phyloP scores from a whole-genome alignment of 1,284 basidiomycete species.

The Melampsora americana region DNA sequence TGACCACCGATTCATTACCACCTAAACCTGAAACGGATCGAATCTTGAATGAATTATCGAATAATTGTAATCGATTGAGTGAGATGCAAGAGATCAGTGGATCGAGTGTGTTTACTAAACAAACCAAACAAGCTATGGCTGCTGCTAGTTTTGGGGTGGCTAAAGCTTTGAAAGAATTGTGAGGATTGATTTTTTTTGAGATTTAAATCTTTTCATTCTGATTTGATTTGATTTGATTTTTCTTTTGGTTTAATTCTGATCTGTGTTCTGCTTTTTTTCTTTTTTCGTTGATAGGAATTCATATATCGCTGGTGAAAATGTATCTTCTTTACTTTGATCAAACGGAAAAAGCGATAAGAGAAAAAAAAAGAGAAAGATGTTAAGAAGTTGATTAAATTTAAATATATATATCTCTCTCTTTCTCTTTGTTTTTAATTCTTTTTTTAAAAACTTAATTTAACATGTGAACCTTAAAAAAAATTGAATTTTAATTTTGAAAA shows the following conservation, averaged over 20 bases:
- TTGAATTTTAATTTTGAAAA: no score
- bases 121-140: constrained; percentile 84
- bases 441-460: no score
- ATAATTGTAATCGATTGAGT: constrained; percentile 84
- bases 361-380: background rate
- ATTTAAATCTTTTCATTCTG: background rate
- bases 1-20: constrained; percentile 76
- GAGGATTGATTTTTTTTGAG: constrained; percentile 47
- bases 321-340: constrained; percentile 21
- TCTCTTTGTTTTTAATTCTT: no score
- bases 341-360: background rate
- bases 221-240: background rate
- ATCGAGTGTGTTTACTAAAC: constrained; percentile 64
- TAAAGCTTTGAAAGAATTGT: constrained; percentile 82
- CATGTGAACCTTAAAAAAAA: no score
- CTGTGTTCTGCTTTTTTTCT: no score
- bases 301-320: constrained; percentile 17
- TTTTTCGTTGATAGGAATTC: constrained; percentile 20
- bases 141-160: constrained; percentile 88
- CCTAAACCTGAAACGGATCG: constrained; percentile 68
- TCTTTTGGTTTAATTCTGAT: no score
- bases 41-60: constrained; percentile 76
- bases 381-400: no score
- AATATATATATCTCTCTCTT: no score
- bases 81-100: constrained; percentile 68